phyloP scores from a whole-genome alignment of 331 rosid species.

The Arachis monticola region DNA sequence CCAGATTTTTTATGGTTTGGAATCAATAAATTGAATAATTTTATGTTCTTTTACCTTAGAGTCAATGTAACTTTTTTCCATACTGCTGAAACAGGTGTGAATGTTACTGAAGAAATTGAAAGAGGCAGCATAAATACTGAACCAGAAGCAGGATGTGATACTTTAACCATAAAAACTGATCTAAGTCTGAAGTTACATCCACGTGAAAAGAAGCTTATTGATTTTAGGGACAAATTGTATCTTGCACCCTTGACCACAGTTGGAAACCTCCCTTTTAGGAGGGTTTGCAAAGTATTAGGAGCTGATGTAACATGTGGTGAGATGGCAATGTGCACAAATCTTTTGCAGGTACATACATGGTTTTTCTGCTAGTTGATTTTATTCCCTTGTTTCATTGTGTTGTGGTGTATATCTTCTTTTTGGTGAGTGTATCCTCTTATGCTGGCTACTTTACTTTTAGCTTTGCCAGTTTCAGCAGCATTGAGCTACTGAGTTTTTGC shows the following conservation, averaged over 20 bases:
- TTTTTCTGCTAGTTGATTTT: conserved; percentile 35
- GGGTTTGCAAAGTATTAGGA: conserved; percentile 92
- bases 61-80: conserved; percentile 28
- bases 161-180: conserved; percentile 58
- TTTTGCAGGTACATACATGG: conserved; percentile 69
- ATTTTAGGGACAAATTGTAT: conserved; percentile 83
- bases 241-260: conserved; percentile 97
- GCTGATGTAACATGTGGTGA: conserved; percentile 95
- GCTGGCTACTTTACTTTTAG: not conserved
- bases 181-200: conserved; percentile 64
- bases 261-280: conserved; percentile 96
- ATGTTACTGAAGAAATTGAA: conserved; percentile 41
- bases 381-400: conserved; percentile 13
- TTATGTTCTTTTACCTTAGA: conserved; percentile 28
- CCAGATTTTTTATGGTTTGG: conserved; percentile 19
- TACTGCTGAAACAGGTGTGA: conserved; percentile 48
- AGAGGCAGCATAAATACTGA: conserved; percentile 50
- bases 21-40: not conserved
- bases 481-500: not conserved
- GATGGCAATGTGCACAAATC: conserved; percentile 99
- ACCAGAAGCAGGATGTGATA: conserved; percentile 43
- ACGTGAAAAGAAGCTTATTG: conserved; percentile 89
- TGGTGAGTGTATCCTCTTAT: conserved; percentile 14
- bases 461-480: conserved; percentile 5
- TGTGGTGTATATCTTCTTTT: conserved; percentile 20